These are phyloP conservation scores for Lyophyllum semitale DNA, from an alignment of 768 basidiomycete genomes.

Conservation along the genomic window DNA sequence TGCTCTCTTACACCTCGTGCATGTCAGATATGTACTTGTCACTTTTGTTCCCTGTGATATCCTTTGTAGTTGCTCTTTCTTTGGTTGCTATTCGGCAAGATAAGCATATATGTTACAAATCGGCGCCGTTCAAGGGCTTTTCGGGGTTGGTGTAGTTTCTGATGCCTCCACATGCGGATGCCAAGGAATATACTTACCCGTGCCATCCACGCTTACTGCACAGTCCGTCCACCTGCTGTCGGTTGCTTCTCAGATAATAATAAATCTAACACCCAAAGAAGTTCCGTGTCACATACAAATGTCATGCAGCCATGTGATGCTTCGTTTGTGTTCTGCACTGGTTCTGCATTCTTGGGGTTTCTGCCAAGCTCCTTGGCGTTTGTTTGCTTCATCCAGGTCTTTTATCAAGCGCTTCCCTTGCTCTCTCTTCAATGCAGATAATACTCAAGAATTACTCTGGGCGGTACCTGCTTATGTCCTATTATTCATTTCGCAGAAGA, in stretches of 20 bases:
- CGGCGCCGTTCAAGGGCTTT: neutral
- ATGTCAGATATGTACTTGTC: neutral
- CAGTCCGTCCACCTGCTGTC: neutral
- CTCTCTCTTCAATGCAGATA: too few species aligned
- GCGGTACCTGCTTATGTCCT: neutral
- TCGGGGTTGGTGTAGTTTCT: neutral
- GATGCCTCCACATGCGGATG: neutral
- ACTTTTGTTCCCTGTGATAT: neutral
- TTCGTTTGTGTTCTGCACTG: too few species aligned
- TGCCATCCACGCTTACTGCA: neutral
- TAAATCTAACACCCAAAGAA: neutral
- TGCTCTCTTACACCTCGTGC: neutral
- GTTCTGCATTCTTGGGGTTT: too few species aligned
- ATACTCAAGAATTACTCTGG: too few species aligned
- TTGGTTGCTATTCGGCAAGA: neutral
- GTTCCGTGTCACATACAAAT: neutral
- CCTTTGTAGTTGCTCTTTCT: neutral
- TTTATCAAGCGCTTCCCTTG: neutral
- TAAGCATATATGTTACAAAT: neutral
- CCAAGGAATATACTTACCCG: too few species aligned
- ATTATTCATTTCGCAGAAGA: neutral
- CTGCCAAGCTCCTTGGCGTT: neutral
- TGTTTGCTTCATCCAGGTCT: neutral
- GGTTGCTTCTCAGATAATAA: neutral
- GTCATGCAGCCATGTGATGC: neutral